Evolutionary conservation across 2,329 filamentous ascomycete species (phyloP).

Genomic region (Hypomyces perniciosus): DNA sequence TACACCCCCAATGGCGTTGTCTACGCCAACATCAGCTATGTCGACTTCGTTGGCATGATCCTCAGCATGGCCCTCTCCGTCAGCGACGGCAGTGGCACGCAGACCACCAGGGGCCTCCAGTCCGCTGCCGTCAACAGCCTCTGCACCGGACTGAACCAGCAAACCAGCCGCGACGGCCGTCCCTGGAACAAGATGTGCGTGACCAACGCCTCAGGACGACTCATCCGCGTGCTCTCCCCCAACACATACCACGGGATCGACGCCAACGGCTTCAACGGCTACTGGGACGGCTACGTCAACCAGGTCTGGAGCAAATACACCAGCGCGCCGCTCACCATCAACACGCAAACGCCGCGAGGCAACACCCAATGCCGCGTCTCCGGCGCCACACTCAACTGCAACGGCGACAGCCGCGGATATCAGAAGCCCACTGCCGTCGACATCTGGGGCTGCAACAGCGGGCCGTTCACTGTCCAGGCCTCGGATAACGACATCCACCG

Average conservation of each 20-base stretch:
- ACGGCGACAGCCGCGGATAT: conserved; percentile 38
- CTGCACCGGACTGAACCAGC: conserved; percentile 35
- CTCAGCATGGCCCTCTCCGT: conserved; percentile 43
- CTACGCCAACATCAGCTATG: conserved; percentile 45
- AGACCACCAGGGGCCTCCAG: conserved; percentile 36
- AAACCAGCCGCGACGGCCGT: conserved; percentile 32
- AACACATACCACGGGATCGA: conserved; percentile 34
- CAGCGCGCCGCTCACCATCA: conserved; percentile 32
- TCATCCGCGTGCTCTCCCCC: conserved; percentile 41
- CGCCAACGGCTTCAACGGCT: conserved; percentile 30
- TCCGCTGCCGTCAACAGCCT: conserved; percentile 31
- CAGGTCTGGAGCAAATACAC: conserved; percentile 41
- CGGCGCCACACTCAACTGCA: conserved; percentile 32
- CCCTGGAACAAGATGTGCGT: conserved; percentile 43
- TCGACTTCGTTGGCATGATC: conserved; percentile 45
- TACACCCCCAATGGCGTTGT: conserved; percentile 33
- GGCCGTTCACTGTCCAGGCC: conserved; percentile 35
- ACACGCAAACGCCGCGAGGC: conserved; percentile 36
- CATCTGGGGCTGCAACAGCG: conserved; percentile 47
- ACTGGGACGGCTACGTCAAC: conserved; percentile 41
- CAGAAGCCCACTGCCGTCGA: conserved; percentile 37
- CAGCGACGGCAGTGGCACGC: conserved; percentile 26
- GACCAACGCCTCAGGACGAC: conserved; percentile 26
- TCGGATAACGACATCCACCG: conserved; percentile 35
- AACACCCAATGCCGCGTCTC: conserved; percentile 34